Evolutionary conservation across 2,329 filamentous ascomycete species (phyloP), one percentile per base, ranked within the genome.

Genomic region (Colletotrichum ledebouriae): DNA sequence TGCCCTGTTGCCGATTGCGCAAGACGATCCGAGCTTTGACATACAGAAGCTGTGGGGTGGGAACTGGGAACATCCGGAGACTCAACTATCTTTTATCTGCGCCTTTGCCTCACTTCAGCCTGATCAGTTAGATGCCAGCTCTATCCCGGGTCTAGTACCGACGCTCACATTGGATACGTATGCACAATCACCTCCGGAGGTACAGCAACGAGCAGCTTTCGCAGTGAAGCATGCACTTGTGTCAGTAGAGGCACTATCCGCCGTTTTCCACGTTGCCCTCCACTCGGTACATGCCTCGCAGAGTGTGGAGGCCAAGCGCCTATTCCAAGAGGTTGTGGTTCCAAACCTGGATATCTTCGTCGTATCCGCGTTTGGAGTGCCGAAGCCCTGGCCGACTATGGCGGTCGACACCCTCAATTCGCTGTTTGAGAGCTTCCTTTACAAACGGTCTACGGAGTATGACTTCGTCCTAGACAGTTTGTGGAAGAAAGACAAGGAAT

Each of bases 11-110:
- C 90, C 91, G 1, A 84, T 96, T 62, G 92, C 94, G 2, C 81
- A 82, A 60, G 83, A 86, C n/a, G 79, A 83, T 10, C 82, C 86
- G 15, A 83, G 83, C 29, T 89, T 98, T 73, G 93, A 98, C 76
- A 91, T 99, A 50, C 94, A 98, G 77, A 87, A 86, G 44, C 83
- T 99, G 22, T 98, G 96, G 94, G 94, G 94, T 67, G 94, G 94
- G 74, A 84, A 88, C 70, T 99, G 97, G 95, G 89, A 91, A 70
- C 89, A 97, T 72, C 88, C 92, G 13, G 90, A 97, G 70, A 93
- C 96, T 0, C 95, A 98, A 72, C 83, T 99, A 41, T 97, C 94
- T n/a, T 98, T 98, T 77, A 88, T 98, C 61, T 91, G 92, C 71
- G 94, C 94, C 17, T 98, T 95, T 77, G 86, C 95, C 22, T 92